Evolutionary conservation across 768 basidiomycete species (phyloP), one percentile per base, ranked within the genome.

Genomic region (Butyriboletus loyo): DNA sequence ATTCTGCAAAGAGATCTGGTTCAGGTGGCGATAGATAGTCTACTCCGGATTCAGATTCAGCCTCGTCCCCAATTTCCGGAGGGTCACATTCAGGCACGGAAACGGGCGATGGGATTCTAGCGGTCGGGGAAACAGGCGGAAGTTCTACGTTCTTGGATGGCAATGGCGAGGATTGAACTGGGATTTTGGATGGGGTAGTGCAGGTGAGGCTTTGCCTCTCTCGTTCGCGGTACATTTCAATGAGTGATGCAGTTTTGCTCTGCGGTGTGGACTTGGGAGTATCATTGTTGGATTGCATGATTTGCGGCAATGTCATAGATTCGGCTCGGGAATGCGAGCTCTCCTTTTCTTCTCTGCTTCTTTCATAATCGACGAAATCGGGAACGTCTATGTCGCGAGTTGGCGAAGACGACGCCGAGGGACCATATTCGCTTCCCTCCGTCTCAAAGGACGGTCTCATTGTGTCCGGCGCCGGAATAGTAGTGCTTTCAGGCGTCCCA

Each of bases 141-240:
- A 57, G 53, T 15, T 54, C 49, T 3, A 19, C 14, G 11, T 56
- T 41, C 31, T 58, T 60, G 39, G 47, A 30, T 8, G 49, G 55
- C 40, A 50, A 17, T 2, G 64, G 40, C 11, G 64, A 19, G 34
- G 66, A 61, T 28, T 68, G 72, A 38, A 77, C 66, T 14, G 71
- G 76, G 14, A 69, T 64, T 45, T 58, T 70, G 50, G 73, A 76
- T 11, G 64, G 64, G 6, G 25, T 5, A 27, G 46, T 22, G 3
- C 56, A 0, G 21, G 34, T 1, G 37, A 56, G 41, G 47, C 46
- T 57, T 49, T 75, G 79, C 60, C 78, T 81, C 74, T 83, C 87
- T 63, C 64, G 62, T 71, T 92, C 86, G 46, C 88, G 82, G 60
- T 90, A 92, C 87, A 92, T 87, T 67, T 91, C 88, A 59, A 92